These are phyloP conservation scores for Hordeum marinum DNA, from an alignment of 176 grass and related monocot species.

Conservation along the genomic window DNA sequence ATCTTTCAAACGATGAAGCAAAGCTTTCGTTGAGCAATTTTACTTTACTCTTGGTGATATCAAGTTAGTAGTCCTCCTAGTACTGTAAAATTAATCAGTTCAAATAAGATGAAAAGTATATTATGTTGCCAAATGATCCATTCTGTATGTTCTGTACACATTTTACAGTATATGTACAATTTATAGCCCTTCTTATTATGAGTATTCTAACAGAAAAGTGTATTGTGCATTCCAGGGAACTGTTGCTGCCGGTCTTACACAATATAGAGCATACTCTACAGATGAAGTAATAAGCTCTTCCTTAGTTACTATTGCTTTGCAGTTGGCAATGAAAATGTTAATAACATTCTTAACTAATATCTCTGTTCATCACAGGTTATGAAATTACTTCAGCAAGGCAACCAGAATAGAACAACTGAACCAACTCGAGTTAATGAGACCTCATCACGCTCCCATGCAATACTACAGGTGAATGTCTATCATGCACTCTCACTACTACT, in stretches of 20 bases:
- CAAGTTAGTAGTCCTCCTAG: not conserved
- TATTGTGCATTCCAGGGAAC: constrained; percentile 61
- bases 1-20: not conserved
- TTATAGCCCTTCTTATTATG: not conserved
- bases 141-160: not conserved
- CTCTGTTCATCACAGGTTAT: constrained; percentile 64
- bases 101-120: not conserved
- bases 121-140: not conserved
- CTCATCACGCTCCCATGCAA: constrained; percentile 93
- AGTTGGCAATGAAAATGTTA: constrained; percentile 11
- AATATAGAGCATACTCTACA: constrained; percentile 90
- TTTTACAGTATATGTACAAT: not conserved
- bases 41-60: not conserved
- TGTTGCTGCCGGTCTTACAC: constrained; percentile 87
- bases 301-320: constrained; percentile 16
- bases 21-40: not conserved
- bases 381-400: constrained; percentile 91
- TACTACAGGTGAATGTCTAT: constrained; percentile 65
- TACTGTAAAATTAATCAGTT: not conserved
- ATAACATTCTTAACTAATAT: constrained; percentile 1
- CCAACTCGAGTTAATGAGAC: constrained; percentile 89
- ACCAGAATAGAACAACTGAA: constrained; percentile 92
- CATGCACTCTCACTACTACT: not conserved
- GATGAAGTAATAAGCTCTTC: constrained; percentile 63
- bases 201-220: constrained; percentile 15